Conservation (phyloP, 2,329 filamentous ascomycete genomes). For the Penicillium sp. region DNA sequence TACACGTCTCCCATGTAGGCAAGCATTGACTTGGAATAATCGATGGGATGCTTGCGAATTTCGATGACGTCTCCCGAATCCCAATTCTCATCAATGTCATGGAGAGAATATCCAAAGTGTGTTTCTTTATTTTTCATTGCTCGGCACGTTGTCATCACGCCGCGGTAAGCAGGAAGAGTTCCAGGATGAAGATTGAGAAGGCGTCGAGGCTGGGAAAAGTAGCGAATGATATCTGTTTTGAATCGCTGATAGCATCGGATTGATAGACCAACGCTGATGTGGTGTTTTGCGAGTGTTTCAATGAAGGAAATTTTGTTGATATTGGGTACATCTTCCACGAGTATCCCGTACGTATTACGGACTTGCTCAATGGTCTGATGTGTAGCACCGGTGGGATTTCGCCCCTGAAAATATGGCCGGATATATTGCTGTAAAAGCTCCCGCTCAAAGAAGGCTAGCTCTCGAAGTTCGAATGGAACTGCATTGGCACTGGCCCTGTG, state of each 20-base stretch:
- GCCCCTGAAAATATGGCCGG: background rate
- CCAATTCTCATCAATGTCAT: slow-evolving; percentile 12
- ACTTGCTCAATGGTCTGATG: slow-evolving; percentile 2
- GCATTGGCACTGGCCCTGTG: background rate
- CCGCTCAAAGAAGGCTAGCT: slow-evolving; percentile 3
- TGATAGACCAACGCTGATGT: slow-evolving; percentile 3
- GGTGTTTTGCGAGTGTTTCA: background rate
- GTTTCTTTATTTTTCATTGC: slow-evolving; percentile 12
- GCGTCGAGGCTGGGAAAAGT: slow-evolving; percentile 4
- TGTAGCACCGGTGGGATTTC: background rate
- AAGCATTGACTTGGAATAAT: slow-evolving; percentile 7
- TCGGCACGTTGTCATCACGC: slow-evolving; percentile 8
- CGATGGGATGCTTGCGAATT: slow-evolving; percentile 3
- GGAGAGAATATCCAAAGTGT: slow-evolving; percentile 10
- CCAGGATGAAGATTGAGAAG: slow-evolving; percentile 4
- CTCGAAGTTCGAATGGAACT: slow-evolving; percentile 1
- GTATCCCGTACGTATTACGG: slow-evolving; percentile 1
- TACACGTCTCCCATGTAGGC: slow-evolving; percentile 2
- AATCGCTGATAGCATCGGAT: slow-evolving; percentile 5
- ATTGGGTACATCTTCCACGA: slow-evolving; percentile 5
- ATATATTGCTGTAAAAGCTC: slow-evolving; percentile 1
- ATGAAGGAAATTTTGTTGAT: slow-evolving; percentile 4
- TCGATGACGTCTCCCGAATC: slow-evolving; percentile 4
- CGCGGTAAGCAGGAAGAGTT: slow-evolving; percentile 6
- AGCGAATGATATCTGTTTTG: slow-evolving; percentile 3